Evolutionary conservation across 768 basidiomycete genomes (phyloP).

Genomic region (Dendrothele bispora): DNA sequence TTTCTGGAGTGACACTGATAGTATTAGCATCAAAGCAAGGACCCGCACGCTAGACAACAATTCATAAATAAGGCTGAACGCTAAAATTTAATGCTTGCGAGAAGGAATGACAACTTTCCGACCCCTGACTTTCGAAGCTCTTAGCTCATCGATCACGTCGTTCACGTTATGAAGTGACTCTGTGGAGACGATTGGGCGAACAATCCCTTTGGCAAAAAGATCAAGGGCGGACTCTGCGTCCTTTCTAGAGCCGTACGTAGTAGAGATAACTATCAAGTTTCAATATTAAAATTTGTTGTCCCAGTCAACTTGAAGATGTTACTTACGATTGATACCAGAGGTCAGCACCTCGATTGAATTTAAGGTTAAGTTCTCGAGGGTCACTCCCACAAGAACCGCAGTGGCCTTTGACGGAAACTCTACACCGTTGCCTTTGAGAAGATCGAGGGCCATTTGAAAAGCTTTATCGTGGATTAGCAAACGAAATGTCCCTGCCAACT

Average conservation of each 20-base stretch:
- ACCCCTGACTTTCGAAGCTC: conserved; percentile 5
- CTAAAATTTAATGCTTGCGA: too few species aligned
- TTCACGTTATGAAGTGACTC: conserved; percentile 11
- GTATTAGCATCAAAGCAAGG: too few species aligned
- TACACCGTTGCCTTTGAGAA: conserved; percentile 8
- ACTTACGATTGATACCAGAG: conserved; percentile 9
- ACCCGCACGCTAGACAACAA: too few species aligned
- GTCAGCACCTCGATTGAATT: background rate
- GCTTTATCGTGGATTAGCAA: conserved; percentile 10
- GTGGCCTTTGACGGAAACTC: conserved; percentile 4
- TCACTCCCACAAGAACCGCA: conserved; percentile 9
- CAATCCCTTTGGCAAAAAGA: conserved; percentile 12
- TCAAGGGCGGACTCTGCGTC: conserved; percentile 8
- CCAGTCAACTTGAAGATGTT: background rate
- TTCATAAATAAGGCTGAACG: too few species aligned
- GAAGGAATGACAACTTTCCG: conserved; percentile 10
- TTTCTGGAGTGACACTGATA: too few species aligned
- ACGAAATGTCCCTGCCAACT: background rate
- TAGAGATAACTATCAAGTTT: conserved; percentile 3
- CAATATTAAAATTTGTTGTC: background rate
- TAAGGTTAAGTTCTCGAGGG: conserved; percentile 9
- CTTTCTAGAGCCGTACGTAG: conserved; percentile 4
- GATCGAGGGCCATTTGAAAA: conserved; percentile 3
- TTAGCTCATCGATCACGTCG: conserved; percentile 11
- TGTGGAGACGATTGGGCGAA: conserved; percentile 1